Evolutionary conservation across 1,139 yeast species (phyloP).

Genomic region (Candida sojae): DNA sequence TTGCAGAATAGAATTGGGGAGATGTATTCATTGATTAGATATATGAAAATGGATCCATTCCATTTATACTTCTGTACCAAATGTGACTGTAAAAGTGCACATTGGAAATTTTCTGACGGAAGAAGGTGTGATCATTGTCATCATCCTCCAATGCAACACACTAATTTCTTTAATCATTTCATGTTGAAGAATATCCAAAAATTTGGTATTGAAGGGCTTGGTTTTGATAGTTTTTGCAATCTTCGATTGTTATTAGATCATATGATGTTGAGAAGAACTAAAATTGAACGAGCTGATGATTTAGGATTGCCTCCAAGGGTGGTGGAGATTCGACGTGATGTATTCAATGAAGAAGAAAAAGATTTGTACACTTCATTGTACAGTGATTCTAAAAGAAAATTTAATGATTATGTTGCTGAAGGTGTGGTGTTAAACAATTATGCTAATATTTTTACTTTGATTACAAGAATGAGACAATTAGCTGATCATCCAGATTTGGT

Average conservation of each 20-base stretch:
- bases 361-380: constrained; percentile 87
- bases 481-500: constrained; percentile 99
- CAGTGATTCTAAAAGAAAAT: constrained; percentile 82
- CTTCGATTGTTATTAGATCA: constrained; percentile 72
- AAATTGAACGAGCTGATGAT: constrained; percentile 94
- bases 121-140: constrained; percentile 85
- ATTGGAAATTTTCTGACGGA: constrained; percentile 83
- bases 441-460: constrained; percentile 93
- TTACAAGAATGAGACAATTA: constrained; percentile 94
- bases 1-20: constrained; percentile 95
- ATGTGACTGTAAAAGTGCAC: constrained; percentile 78
- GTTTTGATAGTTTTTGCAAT: constrained; percentile 72
- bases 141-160: constrained; percentile 91
- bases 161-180: constrained; percentile 93
- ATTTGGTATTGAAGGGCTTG: constrained; percentile 78
- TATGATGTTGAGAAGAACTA: constrained; percentile 91
- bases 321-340: constrained; percentile 82
- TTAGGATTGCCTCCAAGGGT: constrained; percentile 94
- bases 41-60: constrained; percentile 81
- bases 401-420: constrained; percentile 86
- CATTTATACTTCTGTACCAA: constrained; percentile 87
- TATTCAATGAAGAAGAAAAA: constrained; percentile 90
- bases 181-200: constrained; percentile 90
- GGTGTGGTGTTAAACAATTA: constrained; percentile 95
- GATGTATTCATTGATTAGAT: constrained; percentile 85